phyloP scores from a whole-genome alignment of 306 rosid genomes.

The Sindora glabra region DNA sequence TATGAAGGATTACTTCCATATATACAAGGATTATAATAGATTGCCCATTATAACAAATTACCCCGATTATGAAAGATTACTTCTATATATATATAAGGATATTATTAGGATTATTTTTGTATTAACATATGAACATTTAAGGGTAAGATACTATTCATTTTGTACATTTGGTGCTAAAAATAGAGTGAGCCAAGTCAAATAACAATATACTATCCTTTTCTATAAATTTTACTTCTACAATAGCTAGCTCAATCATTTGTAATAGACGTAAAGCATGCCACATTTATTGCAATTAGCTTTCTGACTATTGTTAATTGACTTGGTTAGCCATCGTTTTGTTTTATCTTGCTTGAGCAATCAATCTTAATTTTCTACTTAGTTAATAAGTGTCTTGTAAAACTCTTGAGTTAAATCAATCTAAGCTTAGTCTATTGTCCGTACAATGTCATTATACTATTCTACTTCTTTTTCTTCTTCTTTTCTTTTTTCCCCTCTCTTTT shows the following conservation, averaged over 20 bases:
- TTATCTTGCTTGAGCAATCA: no score
- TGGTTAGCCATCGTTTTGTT: no score
- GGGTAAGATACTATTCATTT: slow-evolving; percentile 51
- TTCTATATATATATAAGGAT: no score
- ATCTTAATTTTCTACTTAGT: background rate
- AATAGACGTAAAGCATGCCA: background rate
- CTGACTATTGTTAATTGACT: background rate
- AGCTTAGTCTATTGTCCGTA: background rate
- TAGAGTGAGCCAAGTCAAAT: slow-evolving; percentile 1
- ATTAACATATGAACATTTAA: slow-evolving; percentile 90
- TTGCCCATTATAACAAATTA: no score
- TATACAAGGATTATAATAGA: no score
- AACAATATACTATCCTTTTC: background rate
- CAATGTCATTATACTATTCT: background rate
- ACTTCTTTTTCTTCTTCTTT: slow-evolving; percentile 10
- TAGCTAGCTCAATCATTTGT: background rate
- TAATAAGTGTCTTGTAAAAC: background rate
- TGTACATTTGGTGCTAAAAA: background rate
- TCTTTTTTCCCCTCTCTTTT: no score
- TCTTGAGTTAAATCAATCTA: background rate
- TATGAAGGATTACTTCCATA: no score
- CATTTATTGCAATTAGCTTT: background rate
- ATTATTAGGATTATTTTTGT: no score
- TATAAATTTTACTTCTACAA: background rate
- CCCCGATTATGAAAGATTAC: no score